Evolutionary conservation across 371 early-diverging fungal species (phyloP).

Genomic region (Mucor irregularis): DNA sequence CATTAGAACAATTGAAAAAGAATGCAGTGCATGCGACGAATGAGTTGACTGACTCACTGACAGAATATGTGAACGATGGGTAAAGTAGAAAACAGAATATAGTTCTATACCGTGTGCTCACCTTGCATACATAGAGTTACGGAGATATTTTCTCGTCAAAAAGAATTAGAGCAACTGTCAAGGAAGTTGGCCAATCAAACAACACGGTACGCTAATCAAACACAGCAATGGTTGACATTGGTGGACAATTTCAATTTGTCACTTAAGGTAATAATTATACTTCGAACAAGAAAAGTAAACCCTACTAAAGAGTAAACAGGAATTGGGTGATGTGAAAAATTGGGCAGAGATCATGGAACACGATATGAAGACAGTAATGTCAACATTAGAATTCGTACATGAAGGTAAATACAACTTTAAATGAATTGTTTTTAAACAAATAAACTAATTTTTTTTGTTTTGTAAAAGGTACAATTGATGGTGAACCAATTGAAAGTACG

Average conservation of each 20-base stretch:
- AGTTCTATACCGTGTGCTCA: neutral
- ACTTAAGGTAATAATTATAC: slow-evolving; percentile 46
- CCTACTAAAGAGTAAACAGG: slow-evolving; percentile 36
- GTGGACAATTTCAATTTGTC: slow-evolving; percentile 63
- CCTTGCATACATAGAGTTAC: slow-evolving; percentile 40
- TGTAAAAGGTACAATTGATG: slow-evolving; percentile 13
- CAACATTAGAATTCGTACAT: slow-evolving; percentile 33
- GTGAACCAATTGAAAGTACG: slow-evolving; percentile 4
- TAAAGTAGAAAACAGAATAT: slow-evolving; percentile 11
- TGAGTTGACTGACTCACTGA: slow-evolving; percentile 55
- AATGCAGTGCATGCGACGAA: slow-evolving; percentile 54
- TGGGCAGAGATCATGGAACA: slow-evolving; percentile 69
- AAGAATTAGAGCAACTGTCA: slow-evolving; percentile 64
- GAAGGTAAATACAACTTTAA: slow-evolving; percentile 22
- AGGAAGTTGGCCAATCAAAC: slow-evolving; percentile 53
- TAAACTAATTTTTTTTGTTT: neutral
- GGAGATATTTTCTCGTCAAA: slow-evolving; percentile 60
- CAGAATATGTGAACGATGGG: slow-evolving; percentile 60
- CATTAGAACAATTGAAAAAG: slow-evolving; percentile 57
- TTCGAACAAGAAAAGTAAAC: neutral
- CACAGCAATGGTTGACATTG: slow-evolving; percentile 64
- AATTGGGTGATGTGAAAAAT: slow-evolving; percentile 80
- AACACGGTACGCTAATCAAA: slow-evolving; percentile 53
- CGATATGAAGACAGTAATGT: slow-evolving; percentile 34
- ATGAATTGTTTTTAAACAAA: neutral